These are phyloP conservation scores for Alternaria burnsii DNA, from an alignment of 2,329 filamentous ascomycete genomes.

Conservation along the genomic window DNA sequence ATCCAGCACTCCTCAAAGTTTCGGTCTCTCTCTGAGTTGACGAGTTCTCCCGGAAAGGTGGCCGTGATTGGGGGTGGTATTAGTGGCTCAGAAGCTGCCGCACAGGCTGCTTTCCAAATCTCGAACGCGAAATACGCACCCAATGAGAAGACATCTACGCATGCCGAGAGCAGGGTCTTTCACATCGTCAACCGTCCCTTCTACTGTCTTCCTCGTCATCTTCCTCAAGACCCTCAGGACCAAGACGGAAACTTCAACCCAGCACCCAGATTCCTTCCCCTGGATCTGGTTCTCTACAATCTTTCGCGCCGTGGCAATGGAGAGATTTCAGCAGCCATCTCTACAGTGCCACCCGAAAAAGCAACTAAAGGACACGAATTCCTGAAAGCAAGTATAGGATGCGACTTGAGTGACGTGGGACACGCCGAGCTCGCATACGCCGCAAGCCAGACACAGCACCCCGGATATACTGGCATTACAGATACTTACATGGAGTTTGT, in stretches of 20 bases:
- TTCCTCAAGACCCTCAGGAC: slow-evolving; percentile 46
- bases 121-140: slow-evolving; percentile 70
- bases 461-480: slow-evolving; percentile 73
- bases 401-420: slow-evolving; percentile 55
- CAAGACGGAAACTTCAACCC: slow-evolving; percentile 47
- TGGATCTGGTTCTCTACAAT: slow-evolving; percentile 78
- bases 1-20: slow-evolving; percentile 45
- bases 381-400: slow-evolving; percentile 54
- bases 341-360: slow-evolving; percentile 67
- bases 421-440: slow-evolving; percentile 49
- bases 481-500: slow-evolving; percentile 79
- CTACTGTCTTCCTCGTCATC: slow-evolving; percentile 72
- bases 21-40: slow-evolving; percentile 31
- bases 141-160: slow-evolving; percentile 29
- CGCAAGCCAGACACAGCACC: slow-evolving; percentile 58
- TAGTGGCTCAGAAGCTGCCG: slow-evolving; percentile 81
- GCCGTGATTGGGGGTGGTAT: slow-evolving; percentile 82
- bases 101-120: slow-evolving; percentile 74
- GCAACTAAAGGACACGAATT: slow-evolving; percentile 64
- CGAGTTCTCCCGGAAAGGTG: slow-evolving; percentile 63
- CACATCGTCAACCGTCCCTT: slow-evolving; percentile 75
- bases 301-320: slow-evolving; percentile 66
- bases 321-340: slow-evolving; percentile 69
- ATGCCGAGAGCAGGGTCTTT: slow-evolving; percentile 64
- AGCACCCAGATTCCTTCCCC: slow-evolving; percentile 70